phyloP scores from a whole-genome alignment of 441 rosid species.

The Erysimum cheiri region DNA sequence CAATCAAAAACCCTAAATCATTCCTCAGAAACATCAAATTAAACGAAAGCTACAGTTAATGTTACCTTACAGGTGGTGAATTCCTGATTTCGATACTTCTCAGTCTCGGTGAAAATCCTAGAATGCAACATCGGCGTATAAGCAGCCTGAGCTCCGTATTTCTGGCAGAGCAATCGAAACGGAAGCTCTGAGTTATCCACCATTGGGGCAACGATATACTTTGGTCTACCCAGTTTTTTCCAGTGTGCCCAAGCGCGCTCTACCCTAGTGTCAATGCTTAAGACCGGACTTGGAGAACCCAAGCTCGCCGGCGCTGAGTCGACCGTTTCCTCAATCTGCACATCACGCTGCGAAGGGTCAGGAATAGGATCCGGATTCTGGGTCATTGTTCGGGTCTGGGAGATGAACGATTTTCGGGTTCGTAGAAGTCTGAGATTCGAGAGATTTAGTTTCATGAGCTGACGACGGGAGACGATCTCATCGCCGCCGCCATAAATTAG shows the following conservation, averaged over 20 bases:
- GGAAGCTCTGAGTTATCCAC: conserved; percentile 96
- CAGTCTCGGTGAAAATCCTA: conserved; percentile 70
- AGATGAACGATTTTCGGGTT: conserved; percentile 36
- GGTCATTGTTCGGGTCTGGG: conserved; percentile 41
- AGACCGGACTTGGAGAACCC: conserved; percentile 43
- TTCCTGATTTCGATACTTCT: conserved; percentile 75
- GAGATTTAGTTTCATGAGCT: conserved; percentile 50
- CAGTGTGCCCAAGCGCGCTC: conserved; percentile 92
- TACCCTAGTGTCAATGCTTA: conserved; percentile 49
- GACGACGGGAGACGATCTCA: conserved; percentile 50
- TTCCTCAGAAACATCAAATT: background rate
- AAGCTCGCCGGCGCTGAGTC: conserved; percentile 33
- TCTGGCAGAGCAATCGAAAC: conserved; percentile 87
- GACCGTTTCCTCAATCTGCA: conserved; percentile 20
- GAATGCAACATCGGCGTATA: conserved; percentile 95
- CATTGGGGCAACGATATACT: conserved; percentile 89
- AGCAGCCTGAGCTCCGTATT: conserved; percentile 92
- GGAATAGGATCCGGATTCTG: conserved; percentile 26
- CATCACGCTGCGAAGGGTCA: conserved; percentile 39
- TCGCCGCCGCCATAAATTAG: conserved; percentile 57
- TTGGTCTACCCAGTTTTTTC: conserved; percentile 75
- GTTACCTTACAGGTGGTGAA: conserved; percentile 83
- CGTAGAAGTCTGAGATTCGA: conserved; percentile 28
- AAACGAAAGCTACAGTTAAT: no score
- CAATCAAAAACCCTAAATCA: conserved; percentile 1